Evolutionary conservation across 129 eudicot genomes (phyloP).

Genomic region (Dittrichia graveolens): DNA sequence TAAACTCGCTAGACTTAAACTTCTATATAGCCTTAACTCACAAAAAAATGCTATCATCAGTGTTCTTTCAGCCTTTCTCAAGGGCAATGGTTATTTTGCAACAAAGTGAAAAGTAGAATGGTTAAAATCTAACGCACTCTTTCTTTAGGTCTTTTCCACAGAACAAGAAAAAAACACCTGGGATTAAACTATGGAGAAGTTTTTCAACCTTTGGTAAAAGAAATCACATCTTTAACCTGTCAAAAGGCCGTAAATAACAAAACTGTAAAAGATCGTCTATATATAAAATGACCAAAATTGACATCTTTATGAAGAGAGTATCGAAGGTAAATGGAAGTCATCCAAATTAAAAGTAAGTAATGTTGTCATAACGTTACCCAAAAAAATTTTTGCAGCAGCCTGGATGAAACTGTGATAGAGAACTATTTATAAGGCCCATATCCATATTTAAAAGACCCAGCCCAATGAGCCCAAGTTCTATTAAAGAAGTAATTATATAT

Average conservation of each 20-base stretch:
- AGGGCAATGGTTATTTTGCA: background rate
- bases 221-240: background rate
- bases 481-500: too few relatives aligned
- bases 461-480: too few relatives aligned
- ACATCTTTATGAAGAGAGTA: background rate
- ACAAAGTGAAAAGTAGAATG: background rate
- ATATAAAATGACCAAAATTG: background rate
- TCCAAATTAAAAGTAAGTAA: background rate
- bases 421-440: too few relatives aligned
- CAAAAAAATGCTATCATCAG: background rate
- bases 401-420: background rate
- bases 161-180: background rate
- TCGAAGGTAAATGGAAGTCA: background rate
- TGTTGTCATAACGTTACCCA: background rate
- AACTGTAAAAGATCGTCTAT: background rate
- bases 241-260: conserved; percentile 14
- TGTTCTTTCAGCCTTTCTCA: conserved; percentile 5
- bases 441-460: too few relatives aligned
- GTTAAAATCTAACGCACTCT: conserved; percentile 4
- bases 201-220: background rate
- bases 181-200: background rate
- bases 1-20: too few relatives aligned
- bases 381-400: background rate
- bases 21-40: too few relatives aligned
- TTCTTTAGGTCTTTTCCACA: background rate